Percentiles rank a stretch among this genome's conserved stretches.
Conservation (phyloP, 208 protist genomes). For the Trypanosoma boissoni region DNA sequence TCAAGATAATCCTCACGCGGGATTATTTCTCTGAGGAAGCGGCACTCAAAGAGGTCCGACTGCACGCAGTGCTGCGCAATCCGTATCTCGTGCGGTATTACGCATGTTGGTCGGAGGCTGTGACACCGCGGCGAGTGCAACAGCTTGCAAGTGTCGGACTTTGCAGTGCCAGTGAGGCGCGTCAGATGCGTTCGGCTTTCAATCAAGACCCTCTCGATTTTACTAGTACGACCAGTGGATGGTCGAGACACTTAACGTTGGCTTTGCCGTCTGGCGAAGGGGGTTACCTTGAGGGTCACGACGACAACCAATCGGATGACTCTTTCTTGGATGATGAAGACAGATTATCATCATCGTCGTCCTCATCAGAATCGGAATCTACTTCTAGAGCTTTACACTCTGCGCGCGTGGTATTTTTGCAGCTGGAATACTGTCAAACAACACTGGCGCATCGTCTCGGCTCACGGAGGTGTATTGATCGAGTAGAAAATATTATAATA, state of each 20-base stretch:
- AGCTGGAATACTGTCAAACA: conserved; percentile 84
- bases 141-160: conserved; percentile 74
- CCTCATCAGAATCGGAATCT: not conserved
- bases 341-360: not conserved
- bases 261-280: not conserved
- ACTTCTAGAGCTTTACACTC: conserved; percentile 32
- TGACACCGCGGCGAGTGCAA: conserved; percentile 55
- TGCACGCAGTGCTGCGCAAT: conserved; percentile 67
- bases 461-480: conserved; percentile 42
- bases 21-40: conserved; percentile 64
- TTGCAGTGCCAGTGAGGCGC: conserved; percentile 35
- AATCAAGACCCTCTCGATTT: not conserved
- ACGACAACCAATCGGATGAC: conserved; percentile 19
- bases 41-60: conserved; percentile 64
- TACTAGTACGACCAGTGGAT: too few relatives aligned
- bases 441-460: conserved; percentile 67
- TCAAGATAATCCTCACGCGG: conserved; percentile 76
- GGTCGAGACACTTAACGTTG: too few relatives aligned
- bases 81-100: conserved; percentile 74
- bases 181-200: not conserved
- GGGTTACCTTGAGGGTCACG: conserved; percentile 26
- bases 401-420: conserved; percentile 71
- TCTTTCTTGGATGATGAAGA: conserved; percentile 22
- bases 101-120: conserved; percentile 75
- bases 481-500: conserved; percentile 80